These are phyloP conservation scores for Fomitiporia mediterranea DNA, from an alignment of 1,284 basidiomycete species.

Conservation along the genomic window DNA sequence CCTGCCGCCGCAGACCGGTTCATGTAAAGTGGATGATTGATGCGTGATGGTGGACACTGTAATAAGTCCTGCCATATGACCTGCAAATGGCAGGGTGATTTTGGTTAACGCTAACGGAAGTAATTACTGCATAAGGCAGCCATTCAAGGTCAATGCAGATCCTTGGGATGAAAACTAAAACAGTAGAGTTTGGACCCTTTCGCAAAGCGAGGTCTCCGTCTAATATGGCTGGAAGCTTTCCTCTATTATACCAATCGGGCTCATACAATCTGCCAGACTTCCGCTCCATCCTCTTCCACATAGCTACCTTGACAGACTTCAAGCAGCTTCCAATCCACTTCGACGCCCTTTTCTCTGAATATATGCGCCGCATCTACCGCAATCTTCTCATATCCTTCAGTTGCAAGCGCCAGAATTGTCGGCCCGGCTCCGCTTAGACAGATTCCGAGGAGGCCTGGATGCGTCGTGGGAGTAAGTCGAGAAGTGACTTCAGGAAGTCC, in stretches of 20 bases:
- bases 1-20: not conserved
- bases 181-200: no score
- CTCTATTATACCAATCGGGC: no score
- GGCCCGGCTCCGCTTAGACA: conserved; percentile 98
- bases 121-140: not conserved
- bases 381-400: conserved; percentile 75
- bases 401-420: conserved; percentile 96
- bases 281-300: conserved; percentile 23
- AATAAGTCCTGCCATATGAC: not conserved
- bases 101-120: not conserved
- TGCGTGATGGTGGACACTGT: not conserved
- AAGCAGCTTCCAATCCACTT: conserved; percentile 80
- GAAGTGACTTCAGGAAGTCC: conserved; percentile 90
- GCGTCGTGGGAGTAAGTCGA: conserved; percentile 80
- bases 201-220: no score
- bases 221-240: no score
- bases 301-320: conserved; percentile 55
- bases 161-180: not conserved
- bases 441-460: conserved; percentile 93
- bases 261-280: conserved; percentile 16
- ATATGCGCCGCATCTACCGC: conserved; percentile 76
- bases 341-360: conserved; percentile 67
- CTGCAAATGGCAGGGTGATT: no score
- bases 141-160: not conserved
- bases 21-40: not conserved